A percentile compares a stretch with the other conserved stretches of the same genome.
Evolutionary conservation across 2,329 filamentous ascomycete genomes (phyloP).

Genomic region (Fusarium sp.): DNA sequence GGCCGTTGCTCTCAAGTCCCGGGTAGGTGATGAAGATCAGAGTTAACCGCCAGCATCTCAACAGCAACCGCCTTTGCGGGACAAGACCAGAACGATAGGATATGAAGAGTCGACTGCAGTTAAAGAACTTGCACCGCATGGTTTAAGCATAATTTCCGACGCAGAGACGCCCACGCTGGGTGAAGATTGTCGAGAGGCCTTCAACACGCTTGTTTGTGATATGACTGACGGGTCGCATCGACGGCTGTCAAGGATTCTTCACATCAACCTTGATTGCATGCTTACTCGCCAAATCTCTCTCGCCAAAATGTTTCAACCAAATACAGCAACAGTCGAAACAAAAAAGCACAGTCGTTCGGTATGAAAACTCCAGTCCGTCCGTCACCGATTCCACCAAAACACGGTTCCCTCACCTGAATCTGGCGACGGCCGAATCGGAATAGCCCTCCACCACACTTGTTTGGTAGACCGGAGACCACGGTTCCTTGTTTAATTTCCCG

Average conservation of each 20-base stretch:
- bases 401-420: constrained; percentile 38
- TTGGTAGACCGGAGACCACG: not conserved
- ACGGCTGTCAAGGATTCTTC: not conserved
- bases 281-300: constrained; percentile 5
- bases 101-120: not conserved
- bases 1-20: constrained; percentile 11
- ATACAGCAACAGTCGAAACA: constrained; percentile 6
- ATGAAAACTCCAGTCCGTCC: not conserved
- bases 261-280: constrained; percentile 35
- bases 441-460: not conserved
- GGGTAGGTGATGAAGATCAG: constrained; percentile 15
- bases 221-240: not conserved
- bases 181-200: not conserved
- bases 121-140: not conserved
- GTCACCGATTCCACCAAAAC: constrained; percentile 11
- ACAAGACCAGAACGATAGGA: not conserved
- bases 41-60: not conserved
- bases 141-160: not conserved
- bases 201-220: not conserved
- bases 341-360: not conserved
- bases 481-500: constrained; percentile 29
- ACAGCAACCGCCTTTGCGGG: not conserved
- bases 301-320: not conserved
- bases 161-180: no score
- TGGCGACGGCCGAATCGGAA: constrained; percentile 12